These are phyloP conservation scores for Hysterangium stoloniferum DNA, from an alignment of 768 basidiomycete species.

Conservation along the genomic window DNA sequence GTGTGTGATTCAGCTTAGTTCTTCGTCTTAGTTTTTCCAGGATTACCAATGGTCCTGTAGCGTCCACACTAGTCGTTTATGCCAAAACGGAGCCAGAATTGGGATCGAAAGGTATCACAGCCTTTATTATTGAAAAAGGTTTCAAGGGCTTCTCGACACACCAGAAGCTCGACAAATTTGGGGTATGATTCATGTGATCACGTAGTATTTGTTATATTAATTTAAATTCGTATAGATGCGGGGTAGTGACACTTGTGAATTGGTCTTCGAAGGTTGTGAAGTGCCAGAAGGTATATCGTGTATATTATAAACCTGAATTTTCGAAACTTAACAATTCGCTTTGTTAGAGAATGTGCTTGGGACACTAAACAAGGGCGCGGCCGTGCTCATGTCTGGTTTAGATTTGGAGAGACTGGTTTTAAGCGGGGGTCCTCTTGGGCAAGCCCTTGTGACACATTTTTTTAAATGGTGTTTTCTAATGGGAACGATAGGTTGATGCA, in stretches of 20 bases:
- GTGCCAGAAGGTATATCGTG: conserved; percentile 65
- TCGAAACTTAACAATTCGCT: conserved; percentile 3
- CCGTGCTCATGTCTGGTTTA: conserved; percentile 89
- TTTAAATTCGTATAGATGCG: conserved; percentile 50
- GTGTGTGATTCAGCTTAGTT: not conserved
- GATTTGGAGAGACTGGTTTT: conserved; percentile 89
- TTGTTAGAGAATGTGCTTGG: conserved; percentile 76
- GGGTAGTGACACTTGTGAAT: conserved; percentile 90
- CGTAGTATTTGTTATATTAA: no score
- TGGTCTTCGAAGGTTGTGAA: conserved; percentile 85
- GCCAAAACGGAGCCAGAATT: conserved; percentile 77
- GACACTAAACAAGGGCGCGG: conserved; percentile 66
- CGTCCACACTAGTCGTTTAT: conserved; percentile 88
- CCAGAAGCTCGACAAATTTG: conserved; percentile 90
- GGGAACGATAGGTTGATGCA: conserved; percentile 65
- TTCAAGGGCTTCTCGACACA: conserved; percentile 84
- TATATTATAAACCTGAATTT: conserved; percentile 9
- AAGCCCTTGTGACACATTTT: not conserved
- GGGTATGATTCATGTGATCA: conserved; percentile 26
- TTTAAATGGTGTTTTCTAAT: conserved; percentile 1
- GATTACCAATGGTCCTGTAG: conserved; percentile 93
- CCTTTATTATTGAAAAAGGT: conserved; percentile 81
- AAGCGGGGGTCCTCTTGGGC: conserved; percentile 90
- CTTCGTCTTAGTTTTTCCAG: conserved; percentile 29
- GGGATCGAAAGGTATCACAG: conserved; percentile 83